These are phyloP conservation scores for Emericellopsis atlantica DNA, from an alignment of 2,329 filamentous ascomycete species.

Conservation along the genomic window DNA sequence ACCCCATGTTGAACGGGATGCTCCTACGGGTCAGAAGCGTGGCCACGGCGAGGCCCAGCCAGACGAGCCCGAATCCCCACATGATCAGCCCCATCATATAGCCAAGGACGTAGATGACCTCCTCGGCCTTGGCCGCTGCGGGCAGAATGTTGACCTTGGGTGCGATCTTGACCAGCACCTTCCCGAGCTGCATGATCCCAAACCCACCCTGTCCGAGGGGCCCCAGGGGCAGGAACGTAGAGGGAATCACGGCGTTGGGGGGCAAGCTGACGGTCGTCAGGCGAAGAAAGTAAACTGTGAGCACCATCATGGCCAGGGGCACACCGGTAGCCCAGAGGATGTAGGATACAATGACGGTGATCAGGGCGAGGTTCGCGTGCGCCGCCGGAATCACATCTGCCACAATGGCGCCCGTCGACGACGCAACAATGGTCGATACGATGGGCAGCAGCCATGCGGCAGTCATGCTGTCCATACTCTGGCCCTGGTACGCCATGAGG, in stretches of 20 bases:
- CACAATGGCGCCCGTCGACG: slow-evolving; percentile 51
- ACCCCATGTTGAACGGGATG: slow-evolving; percentile 32
- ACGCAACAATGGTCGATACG: slow-evolving; percentile 52
- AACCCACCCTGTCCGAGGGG: slow-evolving; percentile 56
- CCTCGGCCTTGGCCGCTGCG: slow-evolving; percentile 16
- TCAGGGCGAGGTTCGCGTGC: slow-evolving; percentile 34
- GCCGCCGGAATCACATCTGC: slow-evolving; percentile 44
- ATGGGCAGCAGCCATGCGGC: slow-evolving; percentile 55
- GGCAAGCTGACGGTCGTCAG: slow-evolving; percentile 55
- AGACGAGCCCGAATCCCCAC: slow-evolving; percentile 31
- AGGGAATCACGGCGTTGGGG: slow-evolving; percentile 54
- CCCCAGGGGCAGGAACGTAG: slow-evolving; percentile 53
- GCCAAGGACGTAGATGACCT: slow-evolving; percentile 45
- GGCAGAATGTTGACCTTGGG: slow-evolving; percentile 19
- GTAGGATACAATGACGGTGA: slow-evolving; percentile 52
- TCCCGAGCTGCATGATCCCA: slow-evolving; percentile 37
- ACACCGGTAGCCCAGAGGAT: slow-evolving; percentile 54
- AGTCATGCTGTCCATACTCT: slow-evolving; percentile 43
- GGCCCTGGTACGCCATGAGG: slow-evolving; percentile 32
- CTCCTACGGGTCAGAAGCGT: slow-evolving; percentile 23
- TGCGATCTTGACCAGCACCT: slow-evolving; percentile 23
- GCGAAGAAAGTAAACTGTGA: slow-evolving; percentile 59
- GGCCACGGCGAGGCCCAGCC: slow-evolving; percentile 28
- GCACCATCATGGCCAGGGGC: slow-evolving; percentile 33
- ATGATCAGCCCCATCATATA: slow-evolving; percentile 28